A percentile compares a stretch with the other conserved stretches of the same genome.
Conservation (phyloP, 441 rosid genomes). For the Melastoma candidum region DNA sequence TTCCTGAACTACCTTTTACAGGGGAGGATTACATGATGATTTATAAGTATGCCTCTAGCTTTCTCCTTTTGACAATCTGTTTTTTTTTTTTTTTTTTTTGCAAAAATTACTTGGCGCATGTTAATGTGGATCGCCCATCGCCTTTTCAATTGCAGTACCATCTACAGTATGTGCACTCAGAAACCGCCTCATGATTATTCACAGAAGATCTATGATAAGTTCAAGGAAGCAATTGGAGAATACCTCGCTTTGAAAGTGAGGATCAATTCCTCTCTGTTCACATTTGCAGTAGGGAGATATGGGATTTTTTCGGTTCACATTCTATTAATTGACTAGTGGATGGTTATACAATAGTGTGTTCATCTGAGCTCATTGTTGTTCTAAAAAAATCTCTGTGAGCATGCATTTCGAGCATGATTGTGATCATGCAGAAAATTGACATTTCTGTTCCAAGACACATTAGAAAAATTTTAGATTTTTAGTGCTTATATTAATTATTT, state of each 20-base stretch:
- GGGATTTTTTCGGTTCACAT: too few species aligned
- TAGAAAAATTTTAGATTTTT: too few species aligned
- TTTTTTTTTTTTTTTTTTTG: not conserved
- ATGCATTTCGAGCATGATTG: too few species aligned
- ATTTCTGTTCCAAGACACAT: too few species aligned
- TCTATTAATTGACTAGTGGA: too few species aligned
- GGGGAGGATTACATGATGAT: conserved; percentile 19
- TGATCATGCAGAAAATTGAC: too few species aligned
- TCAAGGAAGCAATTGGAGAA: conserved; percentile 20
- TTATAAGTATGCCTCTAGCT: conserved; percentile 24
- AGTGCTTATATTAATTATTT: too few species aligned
- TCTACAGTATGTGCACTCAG: conserved; percentile 18
- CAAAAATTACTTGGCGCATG: not conserved
- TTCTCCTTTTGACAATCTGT: not conserved
- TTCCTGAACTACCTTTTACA: conserved; percentile 22
- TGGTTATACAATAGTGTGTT: too few species aligned
- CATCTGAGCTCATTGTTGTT: too few species aligned
- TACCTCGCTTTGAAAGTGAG: conserved; percentile 21
- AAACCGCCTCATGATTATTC: conserved; percentile 4
- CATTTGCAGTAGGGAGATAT: not conserved
- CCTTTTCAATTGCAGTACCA: conserved; percentile 18
- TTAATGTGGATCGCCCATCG: conserved; percentile 6
- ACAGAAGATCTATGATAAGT: conserved; percentile 21
- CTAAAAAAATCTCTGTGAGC: too few species aligned
- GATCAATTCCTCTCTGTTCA: not conserved